Percentiles rank a stretch among this genome's conserved stretches.
These are phyloP conservation scores for Fragaria iinumae DNA, from an alignment of 306 rosid species.

Conservation along the genomic window DNA sequence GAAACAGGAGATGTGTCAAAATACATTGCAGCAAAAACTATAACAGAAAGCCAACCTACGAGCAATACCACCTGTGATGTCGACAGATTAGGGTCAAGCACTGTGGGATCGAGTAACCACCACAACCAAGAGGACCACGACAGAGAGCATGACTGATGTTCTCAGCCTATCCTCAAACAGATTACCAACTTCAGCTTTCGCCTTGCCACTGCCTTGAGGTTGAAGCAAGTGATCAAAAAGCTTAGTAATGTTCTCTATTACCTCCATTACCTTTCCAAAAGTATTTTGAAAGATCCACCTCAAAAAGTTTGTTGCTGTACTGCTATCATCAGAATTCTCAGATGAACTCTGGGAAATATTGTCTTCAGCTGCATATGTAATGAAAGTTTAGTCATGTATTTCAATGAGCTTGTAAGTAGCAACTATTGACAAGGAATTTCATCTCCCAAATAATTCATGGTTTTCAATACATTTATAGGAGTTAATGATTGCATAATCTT, in stretches of 20 bases:
- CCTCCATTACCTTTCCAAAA: conserved; percentile 43
- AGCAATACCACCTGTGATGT: conserved; percentile 31
- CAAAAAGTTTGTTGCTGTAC: conserved; percentile 27
- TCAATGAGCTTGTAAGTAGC: not conserved
- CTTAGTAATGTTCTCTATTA: conserved; percentile 43
- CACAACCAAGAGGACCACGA: conserved; percentile 70
- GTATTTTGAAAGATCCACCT: conserved; percentile 42
- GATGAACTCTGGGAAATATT: conserved; percentile 5
- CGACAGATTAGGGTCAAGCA: conserved; percentile 41
- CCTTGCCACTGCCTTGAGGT: conserved; percentile 13
- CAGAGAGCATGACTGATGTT: conserved; percentile 59
- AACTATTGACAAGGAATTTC: not conserved
- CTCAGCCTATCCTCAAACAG: conserved; percentile 51
- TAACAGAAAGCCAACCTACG: conserved; percentile 2
- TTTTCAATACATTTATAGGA: not conserved
- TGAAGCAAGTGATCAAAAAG: conserved; percentile 43
- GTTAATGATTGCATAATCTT: not conserved
- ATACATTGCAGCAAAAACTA: conserved; percentile 9
- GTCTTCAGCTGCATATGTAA: conserved; percentile 32
- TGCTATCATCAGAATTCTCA: conserved; percentile 29
- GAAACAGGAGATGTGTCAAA: not conserved
- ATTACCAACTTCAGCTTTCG: conserved; percentile 22
- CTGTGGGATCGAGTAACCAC: conserved; percentile 48
- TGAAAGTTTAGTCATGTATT: not conserved
- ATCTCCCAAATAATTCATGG: not conserved